phyloP scores from a whole-genome alignment of 2,329 filamentous ascomycete species.

The Mariannaea elegans region DNA sequence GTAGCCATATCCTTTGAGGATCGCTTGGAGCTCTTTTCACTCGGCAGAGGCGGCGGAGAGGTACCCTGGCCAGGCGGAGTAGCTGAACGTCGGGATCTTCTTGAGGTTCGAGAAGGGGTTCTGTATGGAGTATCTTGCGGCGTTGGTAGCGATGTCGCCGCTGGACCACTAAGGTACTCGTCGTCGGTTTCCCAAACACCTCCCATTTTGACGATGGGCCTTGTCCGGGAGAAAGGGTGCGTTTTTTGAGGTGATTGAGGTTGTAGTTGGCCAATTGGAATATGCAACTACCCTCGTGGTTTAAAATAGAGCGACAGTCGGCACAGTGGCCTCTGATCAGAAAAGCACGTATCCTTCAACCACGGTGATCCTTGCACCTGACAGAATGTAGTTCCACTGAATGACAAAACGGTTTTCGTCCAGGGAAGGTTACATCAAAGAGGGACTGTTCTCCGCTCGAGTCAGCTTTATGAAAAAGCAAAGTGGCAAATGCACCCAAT shows the following conservation, averaged over 20 bases:
- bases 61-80: slow-evolving; percentile 69
- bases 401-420: slow-evolving; percentile 17
- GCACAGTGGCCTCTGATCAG: neutral
- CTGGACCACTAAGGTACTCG: slow-evolving; percentile 63
- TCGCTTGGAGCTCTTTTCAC: slow-evolving; percentile 58
- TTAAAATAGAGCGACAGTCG: neutral
- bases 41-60: slow-evolving; percentile 63
- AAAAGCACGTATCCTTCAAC: slow-evolving; percentile 5
- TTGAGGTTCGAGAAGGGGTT: slow-evolving; percentile 72
- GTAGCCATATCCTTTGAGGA: slow-evolving; percentile 66
- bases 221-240: neutral
- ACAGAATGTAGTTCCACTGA: slow-evolving; percentile 13
- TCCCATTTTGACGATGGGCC: slow-evolving; percentile 53
- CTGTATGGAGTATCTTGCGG: slow-evolving; percentile 77
- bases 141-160: slow-evolving; percentile 71
- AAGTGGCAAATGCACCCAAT: neutral
- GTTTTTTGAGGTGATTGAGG: neutral
- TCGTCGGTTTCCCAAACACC: slow-evolving; percentile 70
- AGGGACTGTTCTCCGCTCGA: slow-evolving; percentile 11
- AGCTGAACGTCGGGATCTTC: slow-evolving; percentile 70
- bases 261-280: neutral
- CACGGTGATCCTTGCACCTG: slow-evolving; percentile 30
- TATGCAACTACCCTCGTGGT: slow-evolving; percentile 7
- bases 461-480: slow-evolving; percentile 24
- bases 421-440: slow-evolving; percentile 15